Base-by-base conservation (phyloP, 768 basidiomycete species). In the Kwoniella bestiolae region DNA sequence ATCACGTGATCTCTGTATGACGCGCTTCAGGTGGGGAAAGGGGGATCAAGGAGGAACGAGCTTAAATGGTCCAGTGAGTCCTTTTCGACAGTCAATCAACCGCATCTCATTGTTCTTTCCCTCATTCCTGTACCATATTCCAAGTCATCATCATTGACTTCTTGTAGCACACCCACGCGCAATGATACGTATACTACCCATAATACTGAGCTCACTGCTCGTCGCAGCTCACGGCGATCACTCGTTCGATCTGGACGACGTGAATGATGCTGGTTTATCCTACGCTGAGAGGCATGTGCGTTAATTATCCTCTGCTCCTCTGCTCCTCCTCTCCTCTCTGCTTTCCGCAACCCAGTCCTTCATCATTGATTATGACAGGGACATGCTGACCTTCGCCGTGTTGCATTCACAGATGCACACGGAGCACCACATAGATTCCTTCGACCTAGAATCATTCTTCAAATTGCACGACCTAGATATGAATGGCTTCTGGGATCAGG, bases 401-500 rank as follows among this genome's bases (percentile, higher is more conserved):
- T n/a, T n/a, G n/a, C n/a, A n/a, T n/a, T n/a, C 2, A 49, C 46
- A 75, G 73, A 78, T 75, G 77, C 73, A 75, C 38, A 68, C 77
- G 12, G 77, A 78, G 63, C 81, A 81, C 60, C 80, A 81, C 56
- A 78, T 80, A 50, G 79, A 79, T 60, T 72, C 72, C 8, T 81
- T 86, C 87, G 44, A 95, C 91, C 71, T 93, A 90, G 84, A 87
- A 72, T 91, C 92, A 79, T 99, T 99, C 87, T 95, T 96, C 86
- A 88, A 90, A 66, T 83, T 99, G 12, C 95, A 99, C 82, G 95
- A 99, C 82, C 84, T 99, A 63, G 88, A 98, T 82, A 83, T 87
- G 32, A 88, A 98, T 75, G 91, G 91, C 0, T 74, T 86, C 58
- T 92, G 92, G 89, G 89, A 91, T 78, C 84, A 84, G 64, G 88